A percentile compares a stretch with the other conserved stretches of the same genome.
These are phyloP conservation scores for Aspergillus haitiensis DNA, from an alignment of 495 filamentous ascomycete species.

Conservation along the genomic window DNA sequence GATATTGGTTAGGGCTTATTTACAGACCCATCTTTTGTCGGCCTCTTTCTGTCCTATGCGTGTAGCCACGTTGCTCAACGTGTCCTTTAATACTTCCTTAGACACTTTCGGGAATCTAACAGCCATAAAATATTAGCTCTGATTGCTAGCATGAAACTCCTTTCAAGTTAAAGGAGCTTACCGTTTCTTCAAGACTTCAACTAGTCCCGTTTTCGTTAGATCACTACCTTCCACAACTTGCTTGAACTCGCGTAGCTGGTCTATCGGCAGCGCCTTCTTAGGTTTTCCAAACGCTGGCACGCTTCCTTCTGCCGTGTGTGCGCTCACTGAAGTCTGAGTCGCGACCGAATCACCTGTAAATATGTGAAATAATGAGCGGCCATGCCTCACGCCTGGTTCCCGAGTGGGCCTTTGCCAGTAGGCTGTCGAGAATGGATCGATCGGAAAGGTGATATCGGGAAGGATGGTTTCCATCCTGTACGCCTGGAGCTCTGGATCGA, in stretches of 20 bases:
- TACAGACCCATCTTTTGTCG: slow-evolving; percentile 64
- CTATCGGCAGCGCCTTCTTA: slow-evolving; percentile 49
- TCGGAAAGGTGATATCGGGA: slow-evolving; percentile 53
- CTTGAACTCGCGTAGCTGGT: slow-evolving; percentile 73
- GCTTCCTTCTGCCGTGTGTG: slow-evolving; percentile 16
- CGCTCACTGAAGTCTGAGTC: slow-evolving; percentile 6
- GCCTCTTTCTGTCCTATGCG: slow-evolving; percentile 61
- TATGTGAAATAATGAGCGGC: slow-evolving; percentile 27
- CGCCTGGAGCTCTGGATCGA: slow-evolving; percentile 45
- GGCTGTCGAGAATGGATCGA: slow-evolving; percentile 79
- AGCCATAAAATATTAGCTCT: slow-evolving; percentile 15
- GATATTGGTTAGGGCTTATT: slow-evolving; percentile 16
- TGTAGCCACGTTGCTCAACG: slow-evolving; percentile 67
- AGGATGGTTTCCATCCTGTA: slow-evolving; percentile 74
- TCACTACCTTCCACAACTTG: slow-evolving; percentile 66
- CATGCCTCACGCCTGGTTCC: slow-evolving; percentile 17
- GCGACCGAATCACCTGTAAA: slow-evolving; percentile 27
- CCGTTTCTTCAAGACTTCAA: slow-evolving; percentile 73
- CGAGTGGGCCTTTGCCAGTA: slow-evolving; percentile 68
- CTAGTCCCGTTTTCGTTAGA: slow-evolving; percentile 70
- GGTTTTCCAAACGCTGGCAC: slow-evolving; percentile 27
- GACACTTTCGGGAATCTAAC: slow-evolving; percentile 67
- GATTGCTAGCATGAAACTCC: slow-evolving; percentile 1
- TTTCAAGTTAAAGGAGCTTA: slow-evolving; percentile 25
- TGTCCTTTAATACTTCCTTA: slow-evolving; percentile 70